These are phyloP conservation scores for Marchantia paleacea DNA, from an alignment of 225 moss, liverwort and hornwort genomes.

Conservation along the genomic window DNA sequence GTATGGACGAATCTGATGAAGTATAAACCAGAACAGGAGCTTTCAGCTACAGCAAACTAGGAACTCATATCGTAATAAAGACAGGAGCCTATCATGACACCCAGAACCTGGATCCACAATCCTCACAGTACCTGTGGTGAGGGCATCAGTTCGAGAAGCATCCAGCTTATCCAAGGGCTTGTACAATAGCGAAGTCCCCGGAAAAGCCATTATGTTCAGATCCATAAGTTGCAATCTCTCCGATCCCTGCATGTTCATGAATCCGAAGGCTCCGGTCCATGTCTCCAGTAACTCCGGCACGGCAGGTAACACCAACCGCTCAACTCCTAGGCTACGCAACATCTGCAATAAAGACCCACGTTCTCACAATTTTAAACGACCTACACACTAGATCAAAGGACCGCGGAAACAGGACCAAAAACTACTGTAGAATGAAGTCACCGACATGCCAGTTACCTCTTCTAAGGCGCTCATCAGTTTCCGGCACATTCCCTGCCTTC, in stretches of 20 bases:
- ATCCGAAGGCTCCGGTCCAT: slow-evolving; percentile 82
- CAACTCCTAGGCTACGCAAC: slow-evolving; percentile 65
- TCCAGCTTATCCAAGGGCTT: slow-evolving; percentile 53
- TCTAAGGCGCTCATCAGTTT: slow-evolving; percentile 83
- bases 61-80: no score
- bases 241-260: slow-evolving; percentile 51
- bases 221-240: slow-evolving; percentile 68
- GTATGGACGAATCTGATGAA: no score
- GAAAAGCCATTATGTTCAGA: slow-evolving; percentile 90
- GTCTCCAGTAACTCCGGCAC: slow-evolving; percentile 85
- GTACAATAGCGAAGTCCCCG: slow-evolving; percentile 73
- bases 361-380: not conserved
- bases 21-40: no score
- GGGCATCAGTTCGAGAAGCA: not conserved
- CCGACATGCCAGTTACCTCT: slow-evolving; percentile 37
- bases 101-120: not conserved
- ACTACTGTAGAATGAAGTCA: not conserved
- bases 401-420: not conserved
- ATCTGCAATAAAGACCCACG: slow-evolving; percentile 43
- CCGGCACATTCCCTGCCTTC: slow-evolving; percentile 90
- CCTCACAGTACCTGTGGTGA: not conserved
- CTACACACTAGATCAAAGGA: not conserved
- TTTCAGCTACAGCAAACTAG: no score
- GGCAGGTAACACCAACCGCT: slow-evolving; percentile 82
- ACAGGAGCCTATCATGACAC: no score